These are phyloP conservation scores for Aspergillus leporis DNA, from an alignment of 495 filamentous ascomycete species.

Conservation along the genomic window DNA sequence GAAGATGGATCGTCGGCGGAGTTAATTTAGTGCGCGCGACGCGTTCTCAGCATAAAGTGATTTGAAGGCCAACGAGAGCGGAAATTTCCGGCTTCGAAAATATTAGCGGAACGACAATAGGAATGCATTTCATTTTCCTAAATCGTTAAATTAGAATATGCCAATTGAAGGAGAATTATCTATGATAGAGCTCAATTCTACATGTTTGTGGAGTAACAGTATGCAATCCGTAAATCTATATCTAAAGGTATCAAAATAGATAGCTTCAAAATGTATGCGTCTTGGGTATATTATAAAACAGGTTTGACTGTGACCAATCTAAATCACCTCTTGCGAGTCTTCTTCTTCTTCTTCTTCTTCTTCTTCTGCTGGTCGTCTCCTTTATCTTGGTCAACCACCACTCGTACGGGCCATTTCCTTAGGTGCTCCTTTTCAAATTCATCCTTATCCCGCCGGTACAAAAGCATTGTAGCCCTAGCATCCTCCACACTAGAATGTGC, in stretches of 20 bases:
- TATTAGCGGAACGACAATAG: background rate
- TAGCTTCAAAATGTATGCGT: conserved; percentile 19
- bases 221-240: background rate
- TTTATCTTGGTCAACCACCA: conserved; percentile 40
- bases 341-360: conserved; percentile 58
- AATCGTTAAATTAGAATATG: background rate
- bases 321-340: conserved; percentile 47
- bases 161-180: background rate
- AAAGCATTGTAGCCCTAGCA: conserved; percentile 81
- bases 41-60: conserved; percentile 1
- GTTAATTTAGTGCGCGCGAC: background rate
- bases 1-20: background rate
- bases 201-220: background rate
- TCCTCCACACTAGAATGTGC: conserved; percentile 81
- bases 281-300: conserved; percentile 31
- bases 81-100: background rate
- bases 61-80: background rate
- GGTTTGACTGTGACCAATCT: conserved; percentile 5
- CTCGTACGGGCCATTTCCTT: conserved; percentile 57
- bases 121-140: background rate
- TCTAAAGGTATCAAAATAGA: background rate
- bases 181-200: background rate
- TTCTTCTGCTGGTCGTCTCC: conserved; percentile 46
- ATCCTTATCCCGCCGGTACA: conserved; percentile 78
- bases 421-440: conserved; percentile 79